A percentile compares a stretch with the other conserved stretches of the same genome.
Conservation (phyloP, 140 eudicot species). For the Anethum foeniculum region DNA sequence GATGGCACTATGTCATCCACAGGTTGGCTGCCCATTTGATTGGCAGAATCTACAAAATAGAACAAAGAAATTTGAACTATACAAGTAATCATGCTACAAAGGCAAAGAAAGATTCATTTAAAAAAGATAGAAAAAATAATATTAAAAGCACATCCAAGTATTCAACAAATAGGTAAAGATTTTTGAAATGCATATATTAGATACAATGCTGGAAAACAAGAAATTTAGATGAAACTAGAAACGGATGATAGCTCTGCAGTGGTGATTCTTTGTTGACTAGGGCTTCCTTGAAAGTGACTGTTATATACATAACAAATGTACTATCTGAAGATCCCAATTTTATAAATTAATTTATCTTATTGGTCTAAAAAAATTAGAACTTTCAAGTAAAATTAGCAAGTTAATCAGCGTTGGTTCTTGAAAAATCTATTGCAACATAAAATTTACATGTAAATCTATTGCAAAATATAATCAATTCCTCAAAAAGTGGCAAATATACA, state of each 20-base stretch:
- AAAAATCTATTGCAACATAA: background rate
- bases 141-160: background rate
- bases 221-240: background rate
- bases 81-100: background rate
- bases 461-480: background rate
- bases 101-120: background rate
- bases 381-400: background rate
- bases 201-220: background rate
- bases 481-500: too few relatives aligned
- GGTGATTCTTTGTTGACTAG: background rate
- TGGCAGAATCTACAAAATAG: constrained; percentile 23
- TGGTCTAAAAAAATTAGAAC: background rate
- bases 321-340: background rate
- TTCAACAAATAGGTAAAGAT: background rate
- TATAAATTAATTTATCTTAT: background rate
- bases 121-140: background rate
- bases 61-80: background rate
- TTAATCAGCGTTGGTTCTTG: background rate
- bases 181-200: background rate
- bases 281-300: background rate
- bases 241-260: background rate
- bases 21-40: constrained; percentile 20
- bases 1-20: constrained; percentile 9
- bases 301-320: background rate
- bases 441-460: background rate